Conservation (phyloP, 2,329 filamentous ascomycete species). For the Alternaria novae-zelandiae region DNA sequence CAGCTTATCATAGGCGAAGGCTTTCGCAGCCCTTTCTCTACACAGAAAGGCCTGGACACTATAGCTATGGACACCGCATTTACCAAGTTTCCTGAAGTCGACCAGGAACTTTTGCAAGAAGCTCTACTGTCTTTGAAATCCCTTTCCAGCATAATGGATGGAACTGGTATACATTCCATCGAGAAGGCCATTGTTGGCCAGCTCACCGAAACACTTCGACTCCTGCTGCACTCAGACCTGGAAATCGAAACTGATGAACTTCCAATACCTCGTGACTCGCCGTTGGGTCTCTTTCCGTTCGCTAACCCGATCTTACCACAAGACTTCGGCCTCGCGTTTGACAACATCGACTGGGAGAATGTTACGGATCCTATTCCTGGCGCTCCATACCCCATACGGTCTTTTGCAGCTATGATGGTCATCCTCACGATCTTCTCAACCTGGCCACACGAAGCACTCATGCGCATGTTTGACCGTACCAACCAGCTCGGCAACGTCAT, state of each 20-base stretch:
- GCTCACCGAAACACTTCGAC: conserved; percentile 15
- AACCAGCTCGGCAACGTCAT: conserved; percentile 24
- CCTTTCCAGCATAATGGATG: conserved; percentile 6
- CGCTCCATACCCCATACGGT: background rate
- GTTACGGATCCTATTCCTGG: conserved; percentile 11
- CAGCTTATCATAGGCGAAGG: conserved; percentile 20
- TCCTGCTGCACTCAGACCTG: conserved; percentile 11
- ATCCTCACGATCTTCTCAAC: conserved; percentile 23
- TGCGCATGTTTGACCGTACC: conserved; percentile 17
- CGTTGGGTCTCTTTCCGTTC: background rate
- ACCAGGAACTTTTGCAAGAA: conserved; percentile 14
- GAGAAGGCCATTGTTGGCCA: conserved; percentile 21
- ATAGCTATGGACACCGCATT: conserved; percentile 12
- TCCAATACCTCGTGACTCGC: background rate
- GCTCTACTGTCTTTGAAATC: conserved; percentile 17
- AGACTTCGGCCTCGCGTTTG: background rate
- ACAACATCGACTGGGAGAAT: conserved; percentile 10
- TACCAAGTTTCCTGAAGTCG: conserved; percentile 13
- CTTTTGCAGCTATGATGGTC: conserved; percentile 25
- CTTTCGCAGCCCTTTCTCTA: conserved; percentile 20
- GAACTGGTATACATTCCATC: conserved; percentile 4
- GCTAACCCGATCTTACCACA: conserved; percentile 16
- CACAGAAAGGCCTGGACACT: conserved; percentile 9
- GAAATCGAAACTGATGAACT: background rate
- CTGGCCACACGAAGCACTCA: conserved; percentile 24